Percentiles rank a stretch among this genome's conserved stretches.
phyloP scores from a whole-genome alignment of 2,329 filamentous ascomycete genomes.

The Ophiobolus disseminans region DNA sequence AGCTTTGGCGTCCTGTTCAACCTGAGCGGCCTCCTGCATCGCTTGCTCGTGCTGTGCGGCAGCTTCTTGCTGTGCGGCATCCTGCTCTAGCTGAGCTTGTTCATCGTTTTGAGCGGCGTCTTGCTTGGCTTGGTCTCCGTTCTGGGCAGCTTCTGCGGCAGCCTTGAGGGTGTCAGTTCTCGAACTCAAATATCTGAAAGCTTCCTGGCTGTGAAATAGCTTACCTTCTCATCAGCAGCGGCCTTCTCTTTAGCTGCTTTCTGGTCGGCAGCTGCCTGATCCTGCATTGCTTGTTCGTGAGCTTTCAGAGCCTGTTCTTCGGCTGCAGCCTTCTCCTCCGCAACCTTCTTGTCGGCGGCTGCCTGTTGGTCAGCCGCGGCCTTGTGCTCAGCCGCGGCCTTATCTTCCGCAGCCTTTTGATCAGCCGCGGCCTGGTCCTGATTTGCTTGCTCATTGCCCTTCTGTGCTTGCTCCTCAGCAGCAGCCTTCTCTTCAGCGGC shows the following conservation, averaged over 20 bases:
- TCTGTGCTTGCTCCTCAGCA: conserved; percentile 1
- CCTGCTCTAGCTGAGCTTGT: conserved; percentile 7
- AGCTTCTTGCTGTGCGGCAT: conserved; percentile 1
- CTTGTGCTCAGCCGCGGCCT: neutral
- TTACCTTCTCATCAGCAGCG: too few species aligned
- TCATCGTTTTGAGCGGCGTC: conserved; percentile 5
- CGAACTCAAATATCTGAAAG: neutral
- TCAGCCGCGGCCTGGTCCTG: neutral
- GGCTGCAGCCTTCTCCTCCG: too few species aligned
- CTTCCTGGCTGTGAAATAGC: neutral
- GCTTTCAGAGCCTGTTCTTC: neutral
- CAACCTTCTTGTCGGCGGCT: neutral
- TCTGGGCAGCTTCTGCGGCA: conserved; percentile 1
- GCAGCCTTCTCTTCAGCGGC: conserved; percentile 6
- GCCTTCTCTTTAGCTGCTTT: neutral
- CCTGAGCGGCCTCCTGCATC: conserved; percentile 1
- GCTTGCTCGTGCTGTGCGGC: conserved; percentile 2
- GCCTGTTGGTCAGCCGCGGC: neutral
- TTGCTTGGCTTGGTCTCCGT: conserved; percentile 4
- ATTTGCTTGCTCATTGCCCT: conserved; percentile 3
- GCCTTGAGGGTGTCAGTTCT: neutral
- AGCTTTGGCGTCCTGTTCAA: conserved; percentile 15
- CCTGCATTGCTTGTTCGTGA: neutral
- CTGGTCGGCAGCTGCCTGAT: neutral
- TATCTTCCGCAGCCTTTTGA: neutral